These are phyloP conservation scores for Fraxinus sp. DNA, from an alignment of 305 asterid species.

Conservation along the genomic window DNA sequence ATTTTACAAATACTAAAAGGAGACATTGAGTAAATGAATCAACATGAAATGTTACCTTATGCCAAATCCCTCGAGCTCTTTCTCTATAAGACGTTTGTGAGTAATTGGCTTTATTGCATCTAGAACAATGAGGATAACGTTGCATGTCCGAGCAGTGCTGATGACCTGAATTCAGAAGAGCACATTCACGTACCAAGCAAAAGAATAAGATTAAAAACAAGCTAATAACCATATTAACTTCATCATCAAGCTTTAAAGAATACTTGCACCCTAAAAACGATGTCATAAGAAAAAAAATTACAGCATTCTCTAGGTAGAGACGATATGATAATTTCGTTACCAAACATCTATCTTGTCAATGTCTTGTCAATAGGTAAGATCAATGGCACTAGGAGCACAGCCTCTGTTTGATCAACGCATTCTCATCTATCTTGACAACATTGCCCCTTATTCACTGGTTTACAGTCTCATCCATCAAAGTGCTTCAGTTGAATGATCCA, in stretches of 20 bases:
- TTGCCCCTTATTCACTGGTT: neutral
- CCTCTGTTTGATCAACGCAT: neutral
- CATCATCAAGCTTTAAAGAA: neutral
- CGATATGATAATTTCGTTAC: neutral
- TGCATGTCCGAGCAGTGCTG: slow-evolving; percentile 98
- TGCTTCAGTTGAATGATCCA: neutral
- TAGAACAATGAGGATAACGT: slow-evolving; percentile 85
- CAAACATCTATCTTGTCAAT: neutral
- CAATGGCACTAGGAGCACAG: neutral
- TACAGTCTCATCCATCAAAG: neutral
- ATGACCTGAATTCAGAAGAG: slow-evolving; percentile 62
- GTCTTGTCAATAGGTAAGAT: neutral
- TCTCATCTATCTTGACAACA: neutral
- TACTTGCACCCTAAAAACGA: neutral
- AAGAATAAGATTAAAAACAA: slow-evolving; percentile 24
- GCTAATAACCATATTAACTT: slow-evolving; percentile 1
- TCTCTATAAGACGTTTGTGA: slow-evolving; percentile 92
- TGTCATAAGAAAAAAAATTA: neutral
- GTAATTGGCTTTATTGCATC: slow-evolving; percentile 97
- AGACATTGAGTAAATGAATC: neutral
- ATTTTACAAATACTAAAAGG: neutral
- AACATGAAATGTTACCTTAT: slow-evolving; percentile 57
- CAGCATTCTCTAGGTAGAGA: neutral
- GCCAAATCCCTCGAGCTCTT: slow-evolving; percentile 98
- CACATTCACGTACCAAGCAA: slow-evolving; percentile 17